Evolutionary conservation across 345 rosid species (phyloP).

Genomic region (Gossypium bickii): DNA sequence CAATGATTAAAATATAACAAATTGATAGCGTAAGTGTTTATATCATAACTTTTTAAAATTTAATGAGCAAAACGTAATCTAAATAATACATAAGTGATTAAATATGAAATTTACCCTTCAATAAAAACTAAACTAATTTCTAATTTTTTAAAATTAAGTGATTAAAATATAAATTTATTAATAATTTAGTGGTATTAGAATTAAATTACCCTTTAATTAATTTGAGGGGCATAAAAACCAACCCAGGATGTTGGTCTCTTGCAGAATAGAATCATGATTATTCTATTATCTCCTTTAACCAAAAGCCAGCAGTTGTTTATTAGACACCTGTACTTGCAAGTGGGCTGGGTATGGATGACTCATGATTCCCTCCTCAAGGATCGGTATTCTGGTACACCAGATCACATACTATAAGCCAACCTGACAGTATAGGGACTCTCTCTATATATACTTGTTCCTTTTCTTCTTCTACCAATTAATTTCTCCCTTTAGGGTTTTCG

Average conservation of each 20-base stretch:
- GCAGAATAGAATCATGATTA: not conserved
- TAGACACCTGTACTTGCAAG: constrained; percentile 21
- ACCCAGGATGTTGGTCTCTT: too few species aligned
- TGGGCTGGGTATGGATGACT: constrained; percentile 7
- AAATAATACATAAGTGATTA: too few species aligned
- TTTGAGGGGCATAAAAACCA: too few species aligned
- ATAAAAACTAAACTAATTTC: too few species aligned
- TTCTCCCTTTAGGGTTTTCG: not conserved
- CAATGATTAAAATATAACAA: too few species aligned
- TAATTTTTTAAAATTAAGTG: rapidly evolving
- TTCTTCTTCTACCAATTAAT: not conserved
- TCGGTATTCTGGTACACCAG: not conserved
- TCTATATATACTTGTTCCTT: not conserved
- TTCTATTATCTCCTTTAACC: not conserved
- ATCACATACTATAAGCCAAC: constrained; percentile 1
- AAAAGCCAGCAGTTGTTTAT: not conserved
- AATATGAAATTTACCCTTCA: too few species aligned
- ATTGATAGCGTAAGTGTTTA: rapidly evolving
- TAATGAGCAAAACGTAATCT: rapidly evolving
- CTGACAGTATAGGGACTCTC: not conserved
- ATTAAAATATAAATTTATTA: too few species aligned
- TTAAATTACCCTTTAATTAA: too few species aligned
- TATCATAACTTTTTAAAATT: too few species aligned
- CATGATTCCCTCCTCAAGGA: not conserved
- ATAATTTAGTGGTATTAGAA: too few species aligned